Evolutionary conservation across 495 filamentous ascomycete genomes (phyloP), one percentile per base, ranked within the genome.

Genomic region (Annulohypoxylon bovei): DNA sequence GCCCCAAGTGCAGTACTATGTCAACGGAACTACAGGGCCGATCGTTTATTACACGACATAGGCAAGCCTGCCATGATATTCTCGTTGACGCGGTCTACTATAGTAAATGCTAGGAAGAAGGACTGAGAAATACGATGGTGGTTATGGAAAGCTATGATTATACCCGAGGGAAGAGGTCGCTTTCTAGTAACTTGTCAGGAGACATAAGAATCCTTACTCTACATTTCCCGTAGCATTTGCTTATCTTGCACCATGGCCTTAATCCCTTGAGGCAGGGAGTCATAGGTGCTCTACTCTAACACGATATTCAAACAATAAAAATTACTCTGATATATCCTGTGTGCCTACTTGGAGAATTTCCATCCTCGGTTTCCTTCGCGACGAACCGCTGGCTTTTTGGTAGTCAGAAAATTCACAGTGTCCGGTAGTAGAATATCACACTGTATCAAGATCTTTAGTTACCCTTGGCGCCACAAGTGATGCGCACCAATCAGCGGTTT

Each of bases 1-100:
- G 6, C 66, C 50, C 6, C 58, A 67, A 22, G 58, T 62, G 3
- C 58, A 58, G 42, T 64, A 71, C 53, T 67, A 63, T 30, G 53
- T 64, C 33, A 64, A 64, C 22, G 58, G 69, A 5, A 14, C 58
- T 4, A 62, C 68, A 1, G 62, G 62, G 0, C 62, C 68, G 23
- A 22, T 57, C 18, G 42, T 66, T 4, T 66, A 66, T 40, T 71
- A 66, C 57, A 56, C 18, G 27, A 37, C n/a, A n/a, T 3, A 53
- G 27, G 7, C 6, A 53, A 53, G 27, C 4, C 11, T 3, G 27
- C 27, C 20, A 18, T 18, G 39, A n/a, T 20, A 18, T 16, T 44
- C 12, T 1, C 2, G 2, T 6, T 12, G 23, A 50, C 12, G n/a
- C 28, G 7, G 23, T 6, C 6, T 14, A 27, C 23, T 28, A 18